phyloP scores from a whole-genome alignment of 176 grass and related monocot genomes.

The Echinochloa phyllopogon region DNA sequence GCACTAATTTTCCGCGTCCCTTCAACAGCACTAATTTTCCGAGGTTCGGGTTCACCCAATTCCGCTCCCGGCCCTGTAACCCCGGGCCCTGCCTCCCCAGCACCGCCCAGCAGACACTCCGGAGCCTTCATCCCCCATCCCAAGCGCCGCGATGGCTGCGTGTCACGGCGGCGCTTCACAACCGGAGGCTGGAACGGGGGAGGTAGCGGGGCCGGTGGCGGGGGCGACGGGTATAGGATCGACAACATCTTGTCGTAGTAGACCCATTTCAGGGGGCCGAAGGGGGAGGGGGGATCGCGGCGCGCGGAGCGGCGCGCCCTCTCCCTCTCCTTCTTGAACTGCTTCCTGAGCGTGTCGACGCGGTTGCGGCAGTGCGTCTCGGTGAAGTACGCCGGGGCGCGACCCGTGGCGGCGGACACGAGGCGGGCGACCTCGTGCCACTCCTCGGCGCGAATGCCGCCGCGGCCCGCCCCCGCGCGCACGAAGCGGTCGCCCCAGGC shows the following conservation, averaged over 20 bases:
- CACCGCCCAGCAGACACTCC: slow-evolving; percentile 49
- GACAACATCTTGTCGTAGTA: slow-evolving; percentile 76
- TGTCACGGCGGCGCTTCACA: slow-evolving; percentile 48
- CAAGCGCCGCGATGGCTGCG: slow-evolving; percentile 48
- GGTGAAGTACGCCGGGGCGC: slow-evolving; percentile 41
- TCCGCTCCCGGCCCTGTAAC: slow-evolving; percentile 44
- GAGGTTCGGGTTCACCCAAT: slow-evolving; percentile 13
- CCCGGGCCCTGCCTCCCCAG: slow-evolving; percentile 6
- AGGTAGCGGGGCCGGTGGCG: neutral
- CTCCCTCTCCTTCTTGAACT: slow-evolving; percentile 83
- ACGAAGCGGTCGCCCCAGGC: slow-evolving; percentile 83
- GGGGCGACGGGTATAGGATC: slow-evolving; percentile 47
- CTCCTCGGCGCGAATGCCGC: slow-evolving; percentile 67
- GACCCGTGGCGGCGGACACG: slow-evolving; percentile 35
- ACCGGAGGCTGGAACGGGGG: slow-evolving; percentile 8
- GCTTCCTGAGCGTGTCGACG: slow-evolving; percentile 79
- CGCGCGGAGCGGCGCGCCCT: slow-evolving; percentile 30
- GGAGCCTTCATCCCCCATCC: slow-evolving; percentile 54
- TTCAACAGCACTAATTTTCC: neutral
- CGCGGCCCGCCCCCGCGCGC: slow-evolving; percentile 57
- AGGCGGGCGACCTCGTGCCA: slow-evolving; percentile 75
- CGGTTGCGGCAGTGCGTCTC: slow-evolving; percentile 87
- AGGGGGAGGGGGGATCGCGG: slow-evolving; percentile 11
- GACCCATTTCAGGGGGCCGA: slow-evolving; percentile 54
- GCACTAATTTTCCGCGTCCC: neutral